Base-by-base conservation (phyloP, 305 asterid species). In the Solanum hybrid region DNA sequence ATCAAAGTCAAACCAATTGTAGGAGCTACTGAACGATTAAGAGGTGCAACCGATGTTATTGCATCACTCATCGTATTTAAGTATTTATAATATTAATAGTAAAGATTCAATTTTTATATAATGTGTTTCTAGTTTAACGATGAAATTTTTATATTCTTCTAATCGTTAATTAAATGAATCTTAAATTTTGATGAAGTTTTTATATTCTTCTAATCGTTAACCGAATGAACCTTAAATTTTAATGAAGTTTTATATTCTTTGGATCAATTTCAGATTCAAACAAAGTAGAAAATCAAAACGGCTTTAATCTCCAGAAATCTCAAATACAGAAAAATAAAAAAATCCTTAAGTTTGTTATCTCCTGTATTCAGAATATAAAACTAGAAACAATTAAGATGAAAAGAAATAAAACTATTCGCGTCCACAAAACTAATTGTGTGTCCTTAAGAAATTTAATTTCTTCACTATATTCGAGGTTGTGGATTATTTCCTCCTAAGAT, bases 401-500 rank as follows among this genome's bases (percentile, higher is more conserved):
- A 7, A 61, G 12, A 61, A 61, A 61, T 57, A 61, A 20, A 61
- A 8, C 5, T 61, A 61, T 61, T 20, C 0, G 2, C 1, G 1
- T 0, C n/a, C 4, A 57, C 67, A 18, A 18, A 57, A 57, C 4
- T 57, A 8, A 6, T 1, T 1, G 3, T 61, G 24, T 61, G 11
- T 61, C 11, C 67, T 61, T 61, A 61, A 20, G 1, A 61, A 20
- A 61, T 1, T 20, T 8, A 61, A 20, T 20, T 1, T 0, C 12
- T 20, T 22, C 11, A 20, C 2, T 20, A 0, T 61, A 20, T 8
- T 3, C 1, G 26, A 61, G 2, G 3, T 3, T 61, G 0, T 61
- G 24, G 1, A 20, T 61, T 61, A 61, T 20, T 61, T 61, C 1
- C 26, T 61, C 2, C 3, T 12, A 61, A 20, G 5, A 61, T 61